Base-by-base conservation (phyloP, 1,284 basidiomycete species). In the Acaromyces ingoldii region DNA sequence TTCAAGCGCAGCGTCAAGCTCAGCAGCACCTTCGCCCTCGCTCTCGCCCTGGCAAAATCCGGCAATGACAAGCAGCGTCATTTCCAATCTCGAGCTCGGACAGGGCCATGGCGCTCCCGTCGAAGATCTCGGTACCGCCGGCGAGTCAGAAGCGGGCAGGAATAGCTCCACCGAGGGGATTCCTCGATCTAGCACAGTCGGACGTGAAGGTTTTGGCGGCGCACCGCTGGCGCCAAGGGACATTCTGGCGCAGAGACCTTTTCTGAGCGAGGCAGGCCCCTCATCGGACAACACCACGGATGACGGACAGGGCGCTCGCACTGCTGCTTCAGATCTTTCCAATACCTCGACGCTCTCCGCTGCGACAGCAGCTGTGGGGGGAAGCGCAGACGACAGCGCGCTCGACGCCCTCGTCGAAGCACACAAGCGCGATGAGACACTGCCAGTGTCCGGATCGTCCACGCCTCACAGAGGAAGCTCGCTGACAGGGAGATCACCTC, bases 351-450 rank as follows among this genome's bases (percentile, higher is more conserved):
- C n/a, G n/a, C n/a, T n/a, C 19, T 25, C 42, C 19, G 28, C 3
- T 26, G 36, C 36, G 36, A 15, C 13, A 13, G 29, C 17, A 17
- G 11, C 22, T 42, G 22, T 42, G n/a, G 17, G 22, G n/a, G 17
- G n/a, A 17, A 31, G 42, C 21, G 48, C 24, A 4, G 48, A 49
- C 22, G 48, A 49, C 24, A 43, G 33, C 13, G 48, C 48, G 13
- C 41, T 49, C 17, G 36, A 49, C 25, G 24, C 36, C 11, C 36
- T 49, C 6, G 24, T 49, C 19, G 48, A 49, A 22, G 48, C 48
- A 22, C 48, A 49, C 41, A n/a, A 34, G 13, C 17, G 30, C 10
- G 37, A 38, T 10, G 37, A 38, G n/a, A 19, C 37, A 10, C n/a
- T 7, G 37, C 33, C 33, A 34, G 33, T 34, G 17, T 17, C 33